phyloP scores from a whole-genome alignment of 192 early-diverging fungal genomes.

The Dimargaris cristalligena region DNA sequence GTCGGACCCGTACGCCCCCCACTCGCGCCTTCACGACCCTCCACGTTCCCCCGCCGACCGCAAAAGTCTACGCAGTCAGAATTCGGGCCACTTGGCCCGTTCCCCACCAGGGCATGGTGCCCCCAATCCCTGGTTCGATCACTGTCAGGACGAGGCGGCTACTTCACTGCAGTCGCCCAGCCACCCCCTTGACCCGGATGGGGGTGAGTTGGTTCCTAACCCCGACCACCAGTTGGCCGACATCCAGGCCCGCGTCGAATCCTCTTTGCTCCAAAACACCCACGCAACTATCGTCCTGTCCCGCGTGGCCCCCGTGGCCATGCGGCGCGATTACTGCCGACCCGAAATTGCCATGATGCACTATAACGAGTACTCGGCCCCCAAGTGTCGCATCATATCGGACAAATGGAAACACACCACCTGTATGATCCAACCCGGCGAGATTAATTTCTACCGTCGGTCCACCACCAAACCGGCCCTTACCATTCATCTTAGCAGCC shows the following conservation, averaged over 20 bases:
- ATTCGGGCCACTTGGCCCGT: neutral
- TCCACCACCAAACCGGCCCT: conserved; percentile 17
- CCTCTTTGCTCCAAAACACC: neutral
- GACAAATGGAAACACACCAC: conserved; percentile 9
- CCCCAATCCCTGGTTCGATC: neutral
- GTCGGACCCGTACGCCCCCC: neutral
- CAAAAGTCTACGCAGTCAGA: neutral
- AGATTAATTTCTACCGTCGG: conserved; percentile 8
- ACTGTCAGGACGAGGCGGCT: neutral
- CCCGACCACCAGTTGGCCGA: neutral
- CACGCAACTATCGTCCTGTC: neutral
- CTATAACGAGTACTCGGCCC: conserved; percentile 8
- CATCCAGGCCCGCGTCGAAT: neutral
- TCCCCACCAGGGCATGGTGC: neutral
- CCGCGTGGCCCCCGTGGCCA: conserved; percentile 9
- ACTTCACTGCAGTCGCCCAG: neutral
- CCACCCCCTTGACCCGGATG: neutral
- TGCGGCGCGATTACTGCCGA: conserved; percentile 8
- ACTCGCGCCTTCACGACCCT: neutral
- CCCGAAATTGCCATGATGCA: conserved; percentile 5
- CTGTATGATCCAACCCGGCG: neutral
- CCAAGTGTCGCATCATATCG: conserved; percentile 8
- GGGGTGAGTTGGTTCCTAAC: neutral
- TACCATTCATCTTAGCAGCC: conserved; percentile 15
- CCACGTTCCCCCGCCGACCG: neutral